Base-by-base conservation (phyloP, 202 grass and related monocot genomes). In the Carex arenaria region DNA sequence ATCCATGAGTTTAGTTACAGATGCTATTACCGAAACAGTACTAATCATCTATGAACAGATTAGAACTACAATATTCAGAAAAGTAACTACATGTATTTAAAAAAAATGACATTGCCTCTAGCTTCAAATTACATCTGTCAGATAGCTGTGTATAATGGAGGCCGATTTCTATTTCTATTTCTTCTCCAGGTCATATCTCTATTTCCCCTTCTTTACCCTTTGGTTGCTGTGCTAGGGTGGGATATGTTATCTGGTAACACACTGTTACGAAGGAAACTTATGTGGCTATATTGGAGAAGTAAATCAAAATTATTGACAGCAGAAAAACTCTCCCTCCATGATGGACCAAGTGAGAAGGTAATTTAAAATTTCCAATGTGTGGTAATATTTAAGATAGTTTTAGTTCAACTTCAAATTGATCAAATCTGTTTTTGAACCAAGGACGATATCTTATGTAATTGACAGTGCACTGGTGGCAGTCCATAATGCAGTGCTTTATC, bases 181-280 rank as follows among this genome's bases (percentile, higher is more conserved):
- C 86, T 82, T 91, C 55, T 91, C 74, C 87, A 94, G 94, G 86
- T 93, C 80, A 52, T 98, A 85, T 94, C 89, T 19, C 76, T 94
- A 61, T 98, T 91, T 80, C 95, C 95, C 60, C 90, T 95, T 89
- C 95, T 98, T 80, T 90, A 93, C 43, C 95, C 95, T 87, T 75
- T 98, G 81, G 85, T 93, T 80, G 95, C 95, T 81, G 89, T 95
- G 59, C 88, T 98, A 76, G 95, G 95, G 38, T 98, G 95, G 95
- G 95, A 95, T 91, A 84, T 94, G 64, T 76, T 98, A 82, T 94
- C 94, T 66, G 92, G 92, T 72, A 98, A 93, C 84, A 98, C 92
- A 83, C 34, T 62, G 81, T 80, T 90, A 63, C 84, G 92, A 61
- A 88, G 89, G 89, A 94, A 93, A 67, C 80, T 98, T 83, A 91